Evolutionary conservation across 441 rosid genomes (phyloP).

Genomic region (Gossypium schwendimanii): DNA sequence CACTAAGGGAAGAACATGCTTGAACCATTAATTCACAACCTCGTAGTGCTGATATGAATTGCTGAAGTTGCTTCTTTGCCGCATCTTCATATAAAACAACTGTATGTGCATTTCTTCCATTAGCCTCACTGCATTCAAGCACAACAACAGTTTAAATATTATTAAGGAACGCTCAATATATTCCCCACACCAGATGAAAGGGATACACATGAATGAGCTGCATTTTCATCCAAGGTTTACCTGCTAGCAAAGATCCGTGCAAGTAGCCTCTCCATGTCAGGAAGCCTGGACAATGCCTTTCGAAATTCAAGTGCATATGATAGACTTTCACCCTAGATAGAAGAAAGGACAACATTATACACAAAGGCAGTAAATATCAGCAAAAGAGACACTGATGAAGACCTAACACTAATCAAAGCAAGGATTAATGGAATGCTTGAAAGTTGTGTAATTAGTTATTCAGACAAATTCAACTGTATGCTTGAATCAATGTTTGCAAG

Average conservation of each 20-base stretch:
- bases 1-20: conserved; percentile 73
- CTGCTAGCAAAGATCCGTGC: conserved; percentile 76
- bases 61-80: conserved; percentile 83
- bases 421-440: background rate
- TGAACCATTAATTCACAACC: conserved; percentile 78
- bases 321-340: conserved; percentile 62
- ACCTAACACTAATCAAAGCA: background rate
- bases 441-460: background rate
- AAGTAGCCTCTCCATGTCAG: conserved; percentile 95
- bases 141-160: conserved; percentile 11
- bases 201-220: background rate
- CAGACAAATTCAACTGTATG: background rate
- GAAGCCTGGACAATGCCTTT: conserved; percentile 68
- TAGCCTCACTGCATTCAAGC: conserved; percentile 61
- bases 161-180: conserved; percentile 2
- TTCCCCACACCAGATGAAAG: background rate
- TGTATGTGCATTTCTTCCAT: conserved; percentile 86
- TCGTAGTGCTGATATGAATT: conserved; percentile 74
- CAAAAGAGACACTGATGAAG: conserved; percentile 1
- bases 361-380: background rate
- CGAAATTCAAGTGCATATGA: conserved; percentile 64
- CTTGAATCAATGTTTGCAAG: background rate
- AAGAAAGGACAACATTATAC: conserved; percentile 12
- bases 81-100: conserved; percentile 89
- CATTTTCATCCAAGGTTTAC: conserved; percentile 35